Evolutionary conservation across 352 stramenopile species (phyloP), one percentile per base, ranked within the genome.

Genomic region (Globisporangium spinosum): DNA sequence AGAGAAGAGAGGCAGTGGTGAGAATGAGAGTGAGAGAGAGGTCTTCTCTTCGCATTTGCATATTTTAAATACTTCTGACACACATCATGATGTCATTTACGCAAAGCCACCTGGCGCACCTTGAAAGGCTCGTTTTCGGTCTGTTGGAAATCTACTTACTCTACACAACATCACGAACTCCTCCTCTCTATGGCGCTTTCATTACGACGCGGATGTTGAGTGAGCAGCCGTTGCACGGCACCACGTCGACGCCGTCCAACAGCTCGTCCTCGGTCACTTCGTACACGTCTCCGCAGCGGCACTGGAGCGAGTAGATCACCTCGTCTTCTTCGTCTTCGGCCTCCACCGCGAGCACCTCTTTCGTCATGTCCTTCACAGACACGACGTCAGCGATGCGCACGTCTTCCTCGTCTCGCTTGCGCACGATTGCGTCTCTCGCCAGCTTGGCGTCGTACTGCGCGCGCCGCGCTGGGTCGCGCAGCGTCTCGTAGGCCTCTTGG

Each of bases 211-310:
- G 82, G 54, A 95, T 93, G 67, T 93, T 80, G 53, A 93, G 69
- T 32, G 87, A 95, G 74, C 87, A 95, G 32, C 87, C 87, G 35
- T 83, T 86, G 73, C 87, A 95, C 0, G 87, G 82, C 22, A 92
- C 82, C 8, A 93, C 74, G 59, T 92, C 74, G 45, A 89, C 76
- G 23, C 78, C 79, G 34, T 93, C 85, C 6, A 79, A 40, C 32
- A 95, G 69, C 54, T 95, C 85, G 2, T 82, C 75, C 23, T 85
- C 62, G 0, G 71, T 79, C 38, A 95, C 75, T 74, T 93, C 82
- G 69, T 93, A 95, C 45, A 70, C 53, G 59, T 93, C 87, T 43
- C 87, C 85, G 49, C 87, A 95, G 64, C 87, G 83, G 29, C 87
- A 95, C 45, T 68, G 58, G 61, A 89, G 76, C 12, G 83, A 78